Percentiles rank a stretch among this genome's conserved stretches.
Evolutionary conservation across 1,284 basidiomycete genomes (phyloP).

Genomic region (Neonothopanus nambi): DNA sequence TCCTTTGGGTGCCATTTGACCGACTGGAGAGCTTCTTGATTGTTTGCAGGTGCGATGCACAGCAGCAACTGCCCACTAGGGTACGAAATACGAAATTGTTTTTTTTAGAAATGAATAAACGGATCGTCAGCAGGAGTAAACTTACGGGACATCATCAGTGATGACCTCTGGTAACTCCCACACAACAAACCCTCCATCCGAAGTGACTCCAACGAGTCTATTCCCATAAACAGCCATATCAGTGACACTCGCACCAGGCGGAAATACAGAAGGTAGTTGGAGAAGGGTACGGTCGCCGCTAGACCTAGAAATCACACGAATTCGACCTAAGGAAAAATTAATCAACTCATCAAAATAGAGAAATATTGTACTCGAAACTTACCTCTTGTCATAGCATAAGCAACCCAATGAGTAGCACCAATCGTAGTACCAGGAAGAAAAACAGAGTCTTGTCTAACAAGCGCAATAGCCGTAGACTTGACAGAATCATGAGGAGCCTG

Average conservation of each 20-base stretch:
- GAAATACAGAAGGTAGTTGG: conserved; percentile 69
- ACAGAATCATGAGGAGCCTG: conserved; percentile 70
- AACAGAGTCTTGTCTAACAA: conserved; percentile 78
- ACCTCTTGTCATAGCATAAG: conserved; percentile 88
- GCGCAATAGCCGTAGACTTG: conserved; percentile 80
- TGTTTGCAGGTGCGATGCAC: conserved; percentile 62
- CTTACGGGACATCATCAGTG: conserved; percentile 81
- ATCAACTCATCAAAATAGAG: no score
- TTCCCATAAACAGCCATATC: conserved; percentile 86
- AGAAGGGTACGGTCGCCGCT: conserved; percentile 82
- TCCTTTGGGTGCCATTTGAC: conserved; percentile 85
- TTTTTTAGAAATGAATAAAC: conserved; percentile 14
- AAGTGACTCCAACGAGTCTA: conserved; percentile 77
- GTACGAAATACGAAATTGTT: no score
- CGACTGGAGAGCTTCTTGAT: conserved; percentile 56
- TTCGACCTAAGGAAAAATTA: conserved; percentile 57
- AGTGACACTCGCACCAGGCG: conserved; percentile 59
- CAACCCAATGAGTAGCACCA: conserved; percentile 84
- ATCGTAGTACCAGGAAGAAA: conserved; percentile 83
- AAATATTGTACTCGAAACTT: no score
- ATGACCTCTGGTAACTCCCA: conserved; percentile 82
- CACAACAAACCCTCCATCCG: conserved; percentile 82
- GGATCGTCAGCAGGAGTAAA: conserved; percentile 18
- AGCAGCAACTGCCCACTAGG: conserved; percentile 66
- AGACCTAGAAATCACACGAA: conserved; percentile 81